A percentile compares a stretch with the other conserved stretches of the same genome.
Evolutionary conservation across 2,329 filamentous ascomycete genomes (phyloP).

Genomic region (Aspergillus alliaceus): DNA sequence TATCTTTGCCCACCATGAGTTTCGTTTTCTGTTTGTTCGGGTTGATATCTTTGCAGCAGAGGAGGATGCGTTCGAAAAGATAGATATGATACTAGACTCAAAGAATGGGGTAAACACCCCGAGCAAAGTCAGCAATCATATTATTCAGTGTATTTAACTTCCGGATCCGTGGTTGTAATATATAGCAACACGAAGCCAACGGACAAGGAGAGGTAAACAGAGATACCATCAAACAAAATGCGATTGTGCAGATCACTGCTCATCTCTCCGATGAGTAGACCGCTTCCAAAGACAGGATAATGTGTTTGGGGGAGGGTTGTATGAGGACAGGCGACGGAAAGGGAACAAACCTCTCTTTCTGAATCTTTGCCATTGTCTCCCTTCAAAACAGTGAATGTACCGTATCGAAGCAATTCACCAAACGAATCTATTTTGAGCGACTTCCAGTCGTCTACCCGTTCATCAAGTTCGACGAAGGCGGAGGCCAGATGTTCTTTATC

Average conservation of each 20-base stretch:
- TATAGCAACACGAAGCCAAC: background rate
- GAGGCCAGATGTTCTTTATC: conserved; percentile 82
- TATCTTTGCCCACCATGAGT: conserved; percentile 65
- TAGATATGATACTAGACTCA: conserved; percentile 84
- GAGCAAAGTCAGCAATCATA: conserved; percentile 17
- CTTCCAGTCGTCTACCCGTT: conserved; percentile 95
- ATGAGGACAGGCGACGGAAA: too few species aligned
- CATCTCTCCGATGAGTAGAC: too few species aligned
- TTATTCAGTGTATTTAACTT: background rate
- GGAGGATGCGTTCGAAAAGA: conserved; percentile 89
- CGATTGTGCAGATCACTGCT: too few species aligned
- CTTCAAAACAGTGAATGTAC: conserved; percentile 88
- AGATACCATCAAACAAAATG: too few species aligned
- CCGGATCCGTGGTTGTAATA: too few species aligned
- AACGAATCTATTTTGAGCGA: conserved; percentile 88
- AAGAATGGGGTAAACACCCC: background rate
- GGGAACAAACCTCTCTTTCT: conserved; percentile 75
- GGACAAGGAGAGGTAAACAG: background rate
- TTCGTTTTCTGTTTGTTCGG: conserved; percentile 76
- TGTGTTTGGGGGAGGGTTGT: too few species aligned
- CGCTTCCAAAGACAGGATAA: too few species aligned
- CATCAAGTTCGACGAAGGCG: conserved; percentile 77
- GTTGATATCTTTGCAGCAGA: conserved; percentile 95
- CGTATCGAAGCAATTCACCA: conserved; percentile 82
- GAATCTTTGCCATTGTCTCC: conserved; percentile 73